A percentile compares a stretch with the other conserved stretches of the same genome.
phyloP scores from a whole-genome alignment of 371 early-diverging fungal species.

The Mucor circinelloides region DNA sequence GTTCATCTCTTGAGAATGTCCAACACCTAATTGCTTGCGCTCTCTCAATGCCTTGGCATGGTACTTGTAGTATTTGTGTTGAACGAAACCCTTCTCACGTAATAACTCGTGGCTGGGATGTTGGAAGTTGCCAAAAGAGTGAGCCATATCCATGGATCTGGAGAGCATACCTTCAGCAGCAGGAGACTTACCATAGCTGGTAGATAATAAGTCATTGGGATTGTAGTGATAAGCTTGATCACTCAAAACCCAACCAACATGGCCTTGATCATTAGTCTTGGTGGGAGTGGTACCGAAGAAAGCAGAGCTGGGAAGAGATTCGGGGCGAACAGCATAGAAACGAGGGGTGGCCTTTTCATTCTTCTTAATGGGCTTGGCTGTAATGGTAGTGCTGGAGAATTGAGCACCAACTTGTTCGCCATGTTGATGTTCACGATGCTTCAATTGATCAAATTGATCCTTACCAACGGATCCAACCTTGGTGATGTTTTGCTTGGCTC shows the following conservation, averaged over 20 bases:
- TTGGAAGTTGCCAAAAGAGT: constrained; percentile 86
- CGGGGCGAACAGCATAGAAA: constrained; percentile 66
- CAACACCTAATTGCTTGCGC: constrained; percentile 89
- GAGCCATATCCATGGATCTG: constrained; percentile 55
- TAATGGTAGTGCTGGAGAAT: constrained; percentile 27
- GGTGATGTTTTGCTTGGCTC: constrained; percentile 31
- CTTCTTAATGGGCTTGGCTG: constrained; percentile 33
- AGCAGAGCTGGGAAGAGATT: constrained; percentile 54
- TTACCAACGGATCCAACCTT: constrained; percentile 73
- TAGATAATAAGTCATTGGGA: constrained; percentile 46
- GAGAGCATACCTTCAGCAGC: constrained; percentile 34
- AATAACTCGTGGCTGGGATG: constrained; percentile 94
- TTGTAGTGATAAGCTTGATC: constrained; percentile 56
- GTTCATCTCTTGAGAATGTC: constrained; percentile 97
- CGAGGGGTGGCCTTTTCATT: constrained; percentile 57
- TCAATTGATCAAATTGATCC: constrained; percentile 64
- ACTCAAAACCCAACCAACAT: constrained; percentile 89
- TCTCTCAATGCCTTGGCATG: constrained; percentile 93
- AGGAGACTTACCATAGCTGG: constrained; percentile 48
- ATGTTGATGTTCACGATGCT: constrained; percentile 20
- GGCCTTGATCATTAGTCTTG: constrained; percentile 69
- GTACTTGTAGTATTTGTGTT: constrained; percentile 95
- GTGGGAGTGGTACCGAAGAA: constrained; percentile 45
- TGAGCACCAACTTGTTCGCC: constrained; percentile 29
- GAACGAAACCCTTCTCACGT: constrained; percentile 93